phyloP scores from a whole-genome alignment of 176 grass and related monocot species.

The Phragmites australis region DNA sequence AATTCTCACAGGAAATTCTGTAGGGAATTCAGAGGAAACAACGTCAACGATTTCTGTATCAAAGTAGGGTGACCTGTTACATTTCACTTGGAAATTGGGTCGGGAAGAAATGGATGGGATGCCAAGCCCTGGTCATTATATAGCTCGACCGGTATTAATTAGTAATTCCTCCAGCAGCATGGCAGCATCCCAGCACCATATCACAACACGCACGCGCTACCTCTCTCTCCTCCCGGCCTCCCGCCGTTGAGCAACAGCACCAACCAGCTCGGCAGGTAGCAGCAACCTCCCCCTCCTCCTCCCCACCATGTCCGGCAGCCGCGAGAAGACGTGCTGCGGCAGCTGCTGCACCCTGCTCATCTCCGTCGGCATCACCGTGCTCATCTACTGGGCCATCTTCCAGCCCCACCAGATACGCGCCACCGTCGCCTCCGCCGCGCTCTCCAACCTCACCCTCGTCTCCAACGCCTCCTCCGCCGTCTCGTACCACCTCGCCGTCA shows the following conservation, averaged over 20 bases:
- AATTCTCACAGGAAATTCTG: too few species aligned
- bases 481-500: slow-evolving; percentile 49
- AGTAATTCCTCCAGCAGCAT: background rate
- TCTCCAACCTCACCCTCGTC: slow-evolving; percentile 60
- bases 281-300: background rate
- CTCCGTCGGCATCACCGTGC: slow-evolving; percentile 13
- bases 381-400: slow-evolving; percentile 56
- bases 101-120: too few species aligned
- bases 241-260: background rate
- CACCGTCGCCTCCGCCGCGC: slow-evolving; percentile 42
- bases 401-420: slow-evolving; percentile 54
- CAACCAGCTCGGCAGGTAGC: background rate
- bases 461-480: slow-evolving; percentile 22
- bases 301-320: background rate
- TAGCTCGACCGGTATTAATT: too few species aligned
- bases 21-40: too few species aligned
- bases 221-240: background rate
- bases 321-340: background rate
- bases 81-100: too few species aligned
- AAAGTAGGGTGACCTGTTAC: too few species aligned
- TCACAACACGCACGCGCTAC: background rate
- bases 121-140: too few species aligned
- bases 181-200: background rate
- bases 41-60: too few species aligned
- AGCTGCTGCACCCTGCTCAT: background rate